Percentiles rank a stretch among this genome's conserved stretches.
These are phyloP conservation scores for Tarenaya hassleriana DNA, from an alignment of 345 rosid species.

Conservation along the genomic window DNA sequence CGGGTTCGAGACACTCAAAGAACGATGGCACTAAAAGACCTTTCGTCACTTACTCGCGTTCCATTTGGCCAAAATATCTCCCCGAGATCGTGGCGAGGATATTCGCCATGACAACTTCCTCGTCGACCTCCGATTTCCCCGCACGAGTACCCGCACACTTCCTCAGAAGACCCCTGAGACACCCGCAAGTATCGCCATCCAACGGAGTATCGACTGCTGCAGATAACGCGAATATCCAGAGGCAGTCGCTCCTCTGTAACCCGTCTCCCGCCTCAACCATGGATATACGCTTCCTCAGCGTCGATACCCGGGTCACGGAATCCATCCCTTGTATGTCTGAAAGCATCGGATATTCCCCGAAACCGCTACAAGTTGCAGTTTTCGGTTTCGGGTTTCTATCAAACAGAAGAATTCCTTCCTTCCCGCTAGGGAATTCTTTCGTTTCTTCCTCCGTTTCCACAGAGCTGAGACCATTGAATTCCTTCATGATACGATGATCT, in stretches of 20 bases:
- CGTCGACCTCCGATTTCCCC: constrained; percentile 49
- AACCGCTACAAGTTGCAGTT: constrained; percentile 19
- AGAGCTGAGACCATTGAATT: constrained; percentile 23
- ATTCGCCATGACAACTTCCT: constrained; percentile 64
- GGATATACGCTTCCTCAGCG: constrained; percentile 55
- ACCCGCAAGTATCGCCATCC: constrained; percentile 61
- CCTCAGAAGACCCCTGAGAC: constrained; percentile 56
- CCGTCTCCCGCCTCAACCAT: constrained; percentile 34
- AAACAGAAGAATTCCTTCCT: not conserved
- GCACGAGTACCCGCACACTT: constrained; percentile 75
- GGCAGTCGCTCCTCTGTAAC: constrained; percentile 41
- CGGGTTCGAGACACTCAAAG: too few species aligned
- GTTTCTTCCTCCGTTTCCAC: constrained; percentile 5
- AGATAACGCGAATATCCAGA: constrained; percentile 73
- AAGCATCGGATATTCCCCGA: constrained; percentile 32
- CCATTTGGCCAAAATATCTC: constrained; percentile 73
- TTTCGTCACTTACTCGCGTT: constrained; percentile 3
- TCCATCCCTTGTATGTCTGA: constrained; percentile 56
- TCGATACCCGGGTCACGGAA: constrained; percentile 56
- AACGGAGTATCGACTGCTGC: constrained; percentile 73
- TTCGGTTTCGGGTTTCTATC: constrained; percentile 8
- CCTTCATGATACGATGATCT: constrained; percentile 16
- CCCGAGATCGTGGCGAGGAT: constrained; percentile 72
- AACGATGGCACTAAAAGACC: too few species aligned
- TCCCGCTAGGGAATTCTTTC: constrained; percentile 14